These are phyloP conservation scores for Paspalum notatum DNA, from an alignment of 176 grass and related monocot species.

Conservation along the genomic window DNA sequence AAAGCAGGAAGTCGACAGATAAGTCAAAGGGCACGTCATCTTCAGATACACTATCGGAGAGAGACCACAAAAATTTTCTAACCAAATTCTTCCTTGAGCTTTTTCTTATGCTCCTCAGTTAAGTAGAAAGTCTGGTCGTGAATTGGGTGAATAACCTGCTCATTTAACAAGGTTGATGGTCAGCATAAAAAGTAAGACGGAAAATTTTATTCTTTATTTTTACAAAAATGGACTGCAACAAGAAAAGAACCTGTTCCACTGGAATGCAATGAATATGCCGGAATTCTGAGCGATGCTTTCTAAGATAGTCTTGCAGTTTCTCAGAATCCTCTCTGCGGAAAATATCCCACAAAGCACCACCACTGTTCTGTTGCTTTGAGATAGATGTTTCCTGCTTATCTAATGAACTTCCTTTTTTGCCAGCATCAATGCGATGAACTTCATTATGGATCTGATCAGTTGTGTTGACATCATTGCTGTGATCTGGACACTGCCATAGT, in stretches of 20 bases:
- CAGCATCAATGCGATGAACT: background rate
- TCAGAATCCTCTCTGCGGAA: slow-evolving; percentile 77
- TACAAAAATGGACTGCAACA: background rate
- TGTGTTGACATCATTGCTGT: slow-evolving; percentile 13
- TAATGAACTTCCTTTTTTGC: background rate
- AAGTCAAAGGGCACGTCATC: background rate
- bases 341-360: slow-evolving; percentile 88
- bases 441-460: slow-evolving; percentile 14
- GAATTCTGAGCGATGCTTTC: slow-evolving; percentile 73
- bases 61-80: slow-evolving; percentile 14
- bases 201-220: background rate
- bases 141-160: slow-evolving; percentile 73
- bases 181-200: background rate
- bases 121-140: slow-evolving; percentile 82
- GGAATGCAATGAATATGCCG: slow-evolving; percentile 64
- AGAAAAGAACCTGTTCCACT: slow-evolving; percentile 55
- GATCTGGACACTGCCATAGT: slow-evolving; percentile 20
- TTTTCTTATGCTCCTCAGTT: slow-evolving; percentile 74
- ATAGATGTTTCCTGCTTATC: background rate
- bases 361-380: slow-evolving; percentile 27
- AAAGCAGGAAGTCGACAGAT: slow-evolving; percentile 27
- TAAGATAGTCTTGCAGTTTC: slow-evolving; percentile 71
- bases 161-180: slow-evolving; percentile 7
- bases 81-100: slow-evolving; percentile 88
- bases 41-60: background rate